These are phyloP conservation scores for Fusarium sp. DNA, from an alignment of 2,329 filamentous ascomycete species.

Conservation along the genomic window DNA sequence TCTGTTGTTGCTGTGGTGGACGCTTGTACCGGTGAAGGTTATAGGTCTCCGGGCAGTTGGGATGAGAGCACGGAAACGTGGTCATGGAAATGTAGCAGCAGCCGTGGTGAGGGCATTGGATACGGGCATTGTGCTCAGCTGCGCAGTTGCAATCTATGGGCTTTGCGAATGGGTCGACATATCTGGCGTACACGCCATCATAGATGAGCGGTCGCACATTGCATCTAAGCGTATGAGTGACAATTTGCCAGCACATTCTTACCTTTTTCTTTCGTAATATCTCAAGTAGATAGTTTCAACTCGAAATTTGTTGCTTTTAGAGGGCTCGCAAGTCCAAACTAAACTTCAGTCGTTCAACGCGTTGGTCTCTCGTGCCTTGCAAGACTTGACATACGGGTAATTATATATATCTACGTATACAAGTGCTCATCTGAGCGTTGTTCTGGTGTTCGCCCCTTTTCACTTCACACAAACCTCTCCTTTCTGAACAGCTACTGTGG, in stretches of 20 bases:
- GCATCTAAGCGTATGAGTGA: slow-evolving; percentile 44
- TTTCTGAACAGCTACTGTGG: neutral
- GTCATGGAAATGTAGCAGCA: slow-evolving; percentile 37
- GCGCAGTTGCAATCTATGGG: slow-evolving; percentile 37
- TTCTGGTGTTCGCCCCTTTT: slow-evolving; percentile 4
- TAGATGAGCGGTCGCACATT: slow-evolving; percentile 44
- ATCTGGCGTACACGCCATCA: slow-evolving; percentile 26
- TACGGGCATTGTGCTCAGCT: neutral
- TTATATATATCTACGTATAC: neutral
- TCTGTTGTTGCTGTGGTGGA: neutral
- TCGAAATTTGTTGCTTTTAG: neutral
- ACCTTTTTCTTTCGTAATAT: neutral
- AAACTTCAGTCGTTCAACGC: neutral
- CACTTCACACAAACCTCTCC: neutral
- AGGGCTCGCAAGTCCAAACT: neutral
- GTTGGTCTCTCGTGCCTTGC: neutral
- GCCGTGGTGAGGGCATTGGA: slow-evolving; percentile 40
- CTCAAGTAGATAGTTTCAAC: neutral
- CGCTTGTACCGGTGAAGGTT: slow-evolving; percentile 31
- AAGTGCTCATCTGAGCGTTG: neutral
- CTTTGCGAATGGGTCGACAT: slow-evolving; percentile 38
- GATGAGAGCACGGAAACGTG: neutral
- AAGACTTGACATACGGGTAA: neutral
- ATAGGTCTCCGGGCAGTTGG: slow-evolving; percentile 8
- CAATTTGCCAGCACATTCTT: slow-evolving; percentile 40